phyloP scores from a whole-genome alignment of 768 basidiomycete species.

The Tubosaeta brunneosetosa region DNA sequence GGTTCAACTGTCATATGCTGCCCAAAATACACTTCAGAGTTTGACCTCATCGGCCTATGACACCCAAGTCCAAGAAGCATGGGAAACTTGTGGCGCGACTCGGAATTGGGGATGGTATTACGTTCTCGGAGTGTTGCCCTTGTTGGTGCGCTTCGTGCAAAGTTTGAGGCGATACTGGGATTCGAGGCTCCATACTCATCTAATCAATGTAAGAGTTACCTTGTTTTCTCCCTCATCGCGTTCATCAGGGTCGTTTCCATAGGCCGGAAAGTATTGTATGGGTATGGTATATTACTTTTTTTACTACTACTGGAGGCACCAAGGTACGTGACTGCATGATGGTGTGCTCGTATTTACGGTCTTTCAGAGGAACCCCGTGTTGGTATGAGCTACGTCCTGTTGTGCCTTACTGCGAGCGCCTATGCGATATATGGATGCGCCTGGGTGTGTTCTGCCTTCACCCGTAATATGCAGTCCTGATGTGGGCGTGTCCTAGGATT shows the following conservation, averaged over 20 bases:
- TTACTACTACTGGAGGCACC: constrained; percentile 75
- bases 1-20: not conserved
- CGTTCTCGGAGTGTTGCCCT: constrained; percentile 59
- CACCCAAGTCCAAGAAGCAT: constrained; percentile 40
- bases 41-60: constrained; percentile 9
- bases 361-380: constrained; percentile 27
- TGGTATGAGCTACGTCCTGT: constrained; percentile 57
- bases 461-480: not conserved
- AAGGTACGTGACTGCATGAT: constrained; percentile 35
- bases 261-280: constrained; percentile 82
- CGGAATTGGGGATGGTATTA: constrained; percentile 61
- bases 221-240: not conserved
- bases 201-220: constrained; percentile 65
- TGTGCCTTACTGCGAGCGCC: constrained; percentile 59
- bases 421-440: constrained; percentile 66
- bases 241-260: not conserved
- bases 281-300: constrained; percentile 62
- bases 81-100: constrained; percentile 37
- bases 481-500: constrained; percentile 49
- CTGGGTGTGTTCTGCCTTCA: constrained; percentile 55
- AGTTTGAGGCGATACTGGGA: constrained; percentile 85
- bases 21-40: not conserved
- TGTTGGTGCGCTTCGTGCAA: constrained; percentile 76
- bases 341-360: not conserved
- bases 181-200: constrained; percentile 65